Evolutionary conservation across 768 basidiomycete genomes (phyloP).

Genomic region (Pulveroboletus ravenelii): DNA sequence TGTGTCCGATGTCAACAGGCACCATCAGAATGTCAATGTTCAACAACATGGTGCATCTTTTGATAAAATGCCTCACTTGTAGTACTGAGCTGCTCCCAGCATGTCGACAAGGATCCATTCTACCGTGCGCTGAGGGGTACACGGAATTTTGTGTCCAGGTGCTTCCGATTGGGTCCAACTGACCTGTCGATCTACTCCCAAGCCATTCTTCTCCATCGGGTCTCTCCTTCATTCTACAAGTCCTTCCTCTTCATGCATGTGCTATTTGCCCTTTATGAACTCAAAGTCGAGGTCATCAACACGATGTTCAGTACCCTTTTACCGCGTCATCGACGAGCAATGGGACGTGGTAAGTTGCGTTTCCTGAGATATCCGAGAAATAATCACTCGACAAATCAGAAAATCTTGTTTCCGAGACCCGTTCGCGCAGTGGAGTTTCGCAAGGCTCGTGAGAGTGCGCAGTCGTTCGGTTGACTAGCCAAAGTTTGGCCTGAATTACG

Average conservation of each 20-base stretch:
- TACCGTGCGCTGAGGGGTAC: slow-evolving; percentile 7
- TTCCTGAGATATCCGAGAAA: background rate
- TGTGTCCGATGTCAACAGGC: slow-evolving; percentile 21
- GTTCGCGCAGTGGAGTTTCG: slow-evolving; percentile 17
- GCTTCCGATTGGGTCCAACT: background rate
- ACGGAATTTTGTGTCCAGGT: background rate
- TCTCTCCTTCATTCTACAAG: slow-evolving; percentile 19
- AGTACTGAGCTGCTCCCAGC: slow-evolving; percentile 6
- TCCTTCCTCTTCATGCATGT: slow-evolving; percentile 22
- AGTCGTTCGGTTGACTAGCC: slow-evolving; percentile 17
- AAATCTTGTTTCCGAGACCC: slow-evolving; percentile 14
- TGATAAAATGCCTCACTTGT: background rate
- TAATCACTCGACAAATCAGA: background rate
- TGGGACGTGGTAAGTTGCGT: slow-evolving; percentile 12
- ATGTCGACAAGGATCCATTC: slow-evolving; percentile 10
- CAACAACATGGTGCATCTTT: slow-evolving; percentile 12
- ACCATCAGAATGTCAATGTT: slow-evolving; percentile 21
- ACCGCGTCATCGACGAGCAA: slow-evolving; percentile 15
- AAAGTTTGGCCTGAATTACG: slow-evolving; percentile 18
- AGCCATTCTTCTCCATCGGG: slow-evolving; percentile 14
- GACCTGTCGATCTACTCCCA: slow-evolving; percentile 6
- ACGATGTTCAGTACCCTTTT: slow-evolving; percentile 21
- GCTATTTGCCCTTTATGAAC: slow-evolving; percentile 21
- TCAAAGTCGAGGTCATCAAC: slow-evolving; percentile 17
- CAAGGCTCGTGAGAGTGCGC: background rate